Conservation (phyloP, 2,329 filamentous ascomycete species). For the Monosporascus sp. region DNA sequence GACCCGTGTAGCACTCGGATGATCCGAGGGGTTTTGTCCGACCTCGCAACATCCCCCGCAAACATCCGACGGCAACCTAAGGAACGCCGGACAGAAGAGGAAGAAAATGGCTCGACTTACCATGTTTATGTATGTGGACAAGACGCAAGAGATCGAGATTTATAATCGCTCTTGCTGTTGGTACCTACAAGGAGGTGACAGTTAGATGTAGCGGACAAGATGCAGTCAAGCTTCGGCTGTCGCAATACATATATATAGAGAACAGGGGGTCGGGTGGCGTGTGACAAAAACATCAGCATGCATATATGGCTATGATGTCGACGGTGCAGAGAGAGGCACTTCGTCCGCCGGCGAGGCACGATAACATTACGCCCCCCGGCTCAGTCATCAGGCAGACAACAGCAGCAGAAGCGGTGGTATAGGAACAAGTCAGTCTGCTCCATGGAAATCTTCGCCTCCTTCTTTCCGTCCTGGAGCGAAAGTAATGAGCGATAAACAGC, state of each 20-base stretch:
- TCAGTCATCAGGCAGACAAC: background rate
- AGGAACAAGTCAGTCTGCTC: background rate
- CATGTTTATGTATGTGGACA: constrained; percentile 14
- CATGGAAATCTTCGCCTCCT: background rate
- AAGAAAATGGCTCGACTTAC: constrained; percentile 8
- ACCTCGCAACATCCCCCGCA: no score
- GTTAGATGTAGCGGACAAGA: background rate
- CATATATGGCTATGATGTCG: background rate
- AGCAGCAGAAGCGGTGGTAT: background rate
- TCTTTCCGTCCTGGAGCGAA: background rate
- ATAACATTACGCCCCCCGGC: background rate
- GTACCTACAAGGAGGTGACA: background rate
- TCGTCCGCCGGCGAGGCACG: background rate
- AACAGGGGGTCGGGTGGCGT: background rate
- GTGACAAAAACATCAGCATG: background rate
- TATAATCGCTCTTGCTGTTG: background rate
- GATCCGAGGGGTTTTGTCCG: background rate
- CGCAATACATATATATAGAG: background rate
- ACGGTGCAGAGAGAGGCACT: background rate
- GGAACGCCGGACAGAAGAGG: constrained; percentile 3
- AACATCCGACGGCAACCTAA: background rate
- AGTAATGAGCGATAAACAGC: background rate
- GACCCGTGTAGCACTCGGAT: background rate
- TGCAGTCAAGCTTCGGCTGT: background rate
- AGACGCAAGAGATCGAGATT: constrained; percentile 7